These are phyloP conservation scores for Geosmithia morbida DNA, from an alignment of 2,329 filamentous ascomycete species.

Conservation along the genomic window DNA sequence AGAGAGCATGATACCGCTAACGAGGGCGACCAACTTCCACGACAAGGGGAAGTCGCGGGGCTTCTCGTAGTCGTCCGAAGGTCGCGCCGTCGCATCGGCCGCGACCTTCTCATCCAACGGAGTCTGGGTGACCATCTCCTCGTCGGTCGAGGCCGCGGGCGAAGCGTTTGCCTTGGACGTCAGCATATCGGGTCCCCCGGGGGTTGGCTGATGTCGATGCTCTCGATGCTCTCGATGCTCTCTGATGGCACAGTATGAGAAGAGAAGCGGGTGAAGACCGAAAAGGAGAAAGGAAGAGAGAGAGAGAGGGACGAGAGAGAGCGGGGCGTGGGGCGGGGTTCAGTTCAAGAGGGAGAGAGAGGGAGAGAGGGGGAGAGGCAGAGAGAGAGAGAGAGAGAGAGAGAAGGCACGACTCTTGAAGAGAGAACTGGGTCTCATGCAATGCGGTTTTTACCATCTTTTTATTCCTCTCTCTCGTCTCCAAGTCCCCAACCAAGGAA, in stretches of 20 bases:
- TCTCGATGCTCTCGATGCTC: no score
- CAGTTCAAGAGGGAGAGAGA: no score
- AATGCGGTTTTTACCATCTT: no score
- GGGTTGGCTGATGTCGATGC: no score
- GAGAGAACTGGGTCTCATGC: no score
- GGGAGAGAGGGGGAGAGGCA: no score
- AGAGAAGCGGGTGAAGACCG: not conserved
- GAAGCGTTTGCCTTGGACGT: not conserved
- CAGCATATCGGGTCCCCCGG: not conserved
- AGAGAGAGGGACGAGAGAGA: not conserved
- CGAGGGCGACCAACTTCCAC: slow-evolving; percentile 9
- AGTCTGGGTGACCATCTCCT: not conserved
- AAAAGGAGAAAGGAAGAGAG: not conserved
- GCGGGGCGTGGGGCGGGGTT: no score
- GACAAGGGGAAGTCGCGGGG: slow-evolving; percentile 8
- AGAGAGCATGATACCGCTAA: slow-evolving; percentile 8
- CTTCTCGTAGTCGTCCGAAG: slow-evolving; percentile 1
- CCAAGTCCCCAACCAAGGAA: no score
- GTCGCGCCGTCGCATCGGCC: not conserved
- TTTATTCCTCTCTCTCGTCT: no score
- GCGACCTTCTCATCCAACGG: not conserved
- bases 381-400: no score
- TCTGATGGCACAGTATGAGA: no score
- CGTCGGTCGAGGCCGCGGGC: not conserved
- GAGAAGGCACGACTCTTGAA: no score